These are phyloP conservation scores for Rosa chinensis DNA, from an alignment of 306 rosid species.

Conservation along the genomic window DNA sequence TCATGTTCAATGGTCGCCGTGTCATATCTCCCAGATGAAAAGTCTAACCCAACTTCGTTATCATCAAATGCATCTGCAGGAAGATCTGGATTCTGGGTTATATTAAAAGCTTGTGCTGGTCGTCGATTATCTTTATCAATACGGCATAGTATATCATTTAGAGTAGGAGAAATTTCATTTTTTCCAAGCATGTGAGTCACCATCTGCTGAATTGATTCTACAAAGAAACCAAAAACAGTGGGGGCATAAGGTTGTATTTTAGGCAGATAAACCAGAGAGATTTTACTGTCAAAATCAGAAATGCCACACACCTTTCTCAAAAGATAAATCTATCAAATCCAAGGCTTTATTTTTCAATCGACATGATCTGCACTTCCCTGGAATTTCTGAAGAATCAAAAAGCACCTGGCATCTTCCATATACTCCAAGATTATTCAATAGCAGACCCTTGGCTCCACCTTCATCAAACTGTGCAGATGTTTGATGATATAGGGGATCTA, in stretches of 20 bases:
- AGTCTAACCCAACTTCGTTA: constrained; percentile 6
- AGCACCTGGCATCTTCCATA: constrained; percentile 86
- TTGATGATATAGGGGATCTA: constrained; percentile 94
- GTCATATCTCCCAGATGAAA: not conserved
- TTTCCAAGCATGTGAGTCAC: constrained; percentile 18
- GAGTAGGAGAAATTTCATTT: constrained; percentile 28
- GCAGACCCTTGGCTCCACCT: constrained; percentile 95
- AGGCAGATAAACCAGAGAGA: not conserved
- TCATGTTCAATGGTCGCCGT: not conserved
- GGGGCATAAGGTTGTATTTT: not conserved
- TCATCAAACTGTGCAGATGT: constrained; percentile 92
- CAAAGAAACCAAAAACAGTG: constrained; percentile 4
- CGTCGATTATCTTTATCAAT: constrained; percentile 26
- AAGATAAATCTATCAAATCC: constrained; percentile 30
- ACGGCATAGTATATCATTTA: constrained; percentile 12
- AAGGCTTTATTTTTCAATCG: constrained; percentile 6
- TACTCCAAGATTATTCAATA: constrained; percentile 86
- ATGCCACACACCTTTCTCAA: constrained; percentile 15
- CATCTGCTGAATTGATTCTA: constrained; percentile 29
- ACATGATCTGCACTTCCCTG: constrained; percentile 55
- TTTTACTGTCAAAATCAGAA: not conserved
- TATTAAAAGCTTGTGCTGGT: constrained; percentile 16
- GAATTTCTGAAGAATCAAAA: constrained; percentile 86
- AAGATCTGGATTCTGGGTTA: constrained; percentile 11
- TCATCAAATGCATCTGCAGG: not conserved